These are phyloP conservation scores for Angomonas ambiguus DNA, from an alignment of 208 protist genomes.

Conservation along the genomic window DNA sequence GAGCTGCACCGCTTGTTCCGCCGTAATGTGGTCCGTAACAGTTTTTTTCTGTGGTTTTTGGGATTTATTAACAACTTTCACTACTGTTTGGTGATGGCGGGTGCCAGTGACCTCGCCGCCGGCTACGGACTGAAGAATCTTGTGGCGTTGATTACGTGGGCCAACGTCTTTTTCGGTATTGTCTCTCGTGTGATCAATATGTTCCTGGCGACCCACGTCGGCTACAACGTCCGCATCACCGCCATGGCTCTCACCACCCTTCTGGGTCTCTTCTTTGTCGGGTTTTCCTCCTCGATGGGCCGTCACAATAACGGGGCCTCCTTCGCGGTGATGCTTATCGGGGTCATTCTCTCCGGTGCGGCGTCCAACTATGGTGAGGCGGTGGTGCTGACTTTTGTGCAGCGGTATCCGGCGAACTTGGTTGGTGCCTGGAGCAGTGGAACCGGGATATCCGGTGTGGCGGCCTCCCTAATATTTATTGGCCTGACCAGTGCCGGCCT, in stretches of 20 bases:
- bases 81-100: slow-evolving; percentile 79
- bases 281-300: slow-evolving; percentile 49
- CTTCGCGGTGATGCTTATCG: slow-evolving; percentile 69
- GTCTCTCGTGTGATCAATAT: slow-evolving; percentile 68
- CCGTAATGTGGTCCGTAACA: slow-evolving; percentile 23
- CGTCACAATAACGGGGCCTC: slow-evolving; percentile 32
- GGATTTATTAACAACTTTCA: slow-evolving; percentile 91
- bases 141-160: slow-evolving; percentile 63
- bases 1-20: slow-evolving; percentile 23
- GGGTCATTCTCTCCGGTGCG: slow-evolving; percentile 59
- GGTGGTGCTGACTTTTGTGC: slow-evolving; percentile 70
- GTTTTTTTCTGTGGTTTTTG: slow-evolving; percentile 48
- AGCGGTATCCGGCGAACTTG: slow-evolving; percentile 67
- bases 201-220: slow-evolving; percentile 60
- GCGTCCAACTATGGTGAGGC: slow-evolving; percentile 74
- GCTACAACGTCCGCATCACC: slow-evolving; percentile 73
- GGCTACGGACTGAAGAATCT: slow-evolving; percentile 59
- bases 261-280: slow-evolving; percentile 76
- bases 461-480: slow-evolving; percentile 71
- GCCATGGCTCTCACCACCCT: slow-evolving; percentile 37
- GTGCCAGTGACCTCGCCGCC: slow-evolving; percentile 35
- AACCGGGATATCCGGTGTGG: slow-evolving; percentile 86
- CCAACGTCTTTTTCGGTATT: slow-evolving; percentile 85
- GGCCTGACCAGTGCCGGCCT: slow-evolving; percentile 46
- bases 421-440: slow-evolving; percentile 86